Evolutionary conservation across 2,329 filamentous ascomycete genomes (phyloP).

Genomic region (Sporothrix brasiliensis): DNA sequence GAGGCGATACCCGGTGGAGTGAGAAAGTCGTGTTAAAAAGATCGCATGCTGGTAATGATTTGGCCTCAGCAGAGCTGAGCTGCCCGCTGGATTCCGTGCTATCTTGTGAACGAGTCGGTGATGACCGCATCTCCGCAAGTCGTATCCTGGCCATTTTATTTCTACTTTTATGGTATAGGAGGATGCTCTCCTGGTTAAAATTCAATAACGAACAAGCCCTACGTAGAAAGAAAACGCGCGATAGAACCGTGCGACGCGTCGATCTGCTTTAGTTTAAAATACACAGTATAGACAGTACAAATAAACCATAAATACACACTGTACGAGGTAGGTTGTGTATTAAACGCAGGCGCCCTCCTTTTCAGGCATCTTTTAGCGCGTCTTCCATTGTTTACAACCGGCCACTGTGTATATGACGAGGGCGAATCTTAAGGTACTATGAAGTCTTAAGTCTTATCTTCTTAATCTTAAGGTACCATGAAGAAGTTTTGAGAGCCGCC

Average conservation of each 20-base stretch:
- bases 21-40: constrained; percentile 64
- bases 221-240: neutral
- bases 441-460: too few species aligned
- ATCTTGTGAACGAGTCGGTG: neutral
- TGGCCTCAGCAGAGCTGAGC: neutral
- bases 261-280: neutral
- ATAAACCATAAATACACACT: neutral
- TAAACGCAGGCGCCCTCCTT: too few species aligned
- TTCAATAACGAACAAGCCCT: neutral
- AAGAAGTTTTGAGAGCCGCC: too few species aligned
- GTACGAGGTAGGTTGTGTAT: neutral
- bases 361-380: too few species aligned
- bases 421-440: too few species aligned
- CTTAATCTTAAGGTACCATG: too few species aligned
- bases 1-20: constrained; percentile 58
- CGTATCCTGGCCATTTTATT: constrained; percentile 22
- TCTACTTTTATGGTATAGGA: neutral
- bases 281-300: constrained; percentile 17
- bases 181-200: neutral
- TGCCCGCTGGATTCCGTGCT: neutral
- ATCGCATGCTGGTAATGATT: constrained; percentile 36
- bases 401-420: too few species aligned
- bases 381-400: too few species aligned
- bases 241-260: neutral
- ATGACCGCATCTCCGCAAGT: neutral